Evolutionary conservation across 208 protist species (phyloP), one percentile per base, ranked within the genome.

Genomic region (Trypanosoma mega): DNA sequence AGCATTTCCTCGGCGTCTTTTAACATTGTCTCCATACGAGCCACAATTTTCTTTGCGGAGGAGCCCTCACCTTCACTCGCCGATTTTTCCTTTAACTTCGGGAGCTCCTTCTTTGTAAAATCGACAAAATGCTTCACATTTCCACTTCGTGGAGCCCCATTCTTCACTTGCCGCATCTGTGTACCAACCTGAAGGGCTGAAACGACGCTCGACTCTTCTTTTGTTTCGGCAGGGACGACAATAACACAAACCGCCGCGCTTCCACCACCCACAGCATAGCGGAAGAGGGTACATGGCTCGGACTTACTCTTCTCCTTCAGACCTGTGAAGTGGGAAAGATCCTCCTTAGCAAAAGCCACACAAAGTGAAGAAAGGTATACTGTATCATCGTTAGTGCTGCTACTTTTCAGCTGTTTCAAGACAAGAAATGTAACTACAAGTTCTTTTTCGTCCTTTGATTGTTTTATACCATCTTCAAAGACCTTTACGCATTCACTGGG

Each of bases 71-170:
- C 77, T 50, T 50, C 49, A 23, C 57, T 63, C 43, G 54, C 64
- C 12, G 68, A 44, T 67, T 74, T 82, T 53, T 49, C 63, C 66
- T 80, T 78, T 47, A 71, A 80, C 33, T 72, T 65, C 1, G 63
- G 50, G 18, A 92, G 52, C 63, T 92, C 78, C 51, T 82, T 78
- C 49, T 76, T 69, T 31, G 81, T 86, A 56, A 78, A 87, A 23
- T 92, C 81, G 24, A 87, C 64, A 57, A 92, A 92, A 37, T 80
- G 85, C 57, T 76, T 76, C 23, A 92, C 73, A 56, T 92, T 92
- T 57, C 85, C 85, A 59, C 85, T 92, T 51, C 85, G 85, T 3
- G 85, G 85, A 30, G 68, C 57, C 21, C 63, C 68, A 71, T 92
- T 92, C 57, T 74, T 68, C 5, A 88, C 72, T 36, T 54, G 34